Evolutionary conservation across 179 eudicot species (phyloP).

Genomic region (Actinidia arguta): DNA sequence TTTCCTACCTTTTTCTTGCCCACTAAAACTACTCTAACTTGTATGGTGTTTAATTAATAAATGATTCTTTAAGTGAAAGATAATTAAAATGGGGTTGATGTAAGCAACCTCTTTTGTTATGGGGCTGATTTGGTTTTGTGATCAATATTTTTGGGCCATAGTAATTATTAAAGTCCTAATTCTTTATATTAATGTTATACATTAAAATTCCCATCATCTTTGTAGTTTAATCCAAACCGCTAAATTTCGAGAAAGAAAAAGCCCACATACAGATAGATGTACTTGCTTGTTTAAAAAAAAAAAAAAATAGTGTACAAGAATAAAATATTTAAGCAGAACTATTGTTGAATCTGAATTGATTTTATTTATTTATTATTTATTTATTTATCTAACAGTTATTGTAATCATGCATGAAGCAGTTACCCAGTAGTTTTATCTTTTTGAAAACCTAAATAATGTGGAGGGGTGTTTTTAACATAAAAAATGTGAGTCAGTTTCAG

Average conservation of each 20-base stretch:
- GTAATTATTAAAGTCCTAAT: slow-evolving; percentile 8
- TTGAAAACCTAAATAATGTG: too few relatives aligned
- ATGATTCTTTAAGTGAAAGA: neutral
- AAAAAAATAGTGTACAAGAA: too few relatives aligned
- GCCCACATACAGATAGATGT: neutral
- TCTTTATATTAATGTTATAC: neutral
- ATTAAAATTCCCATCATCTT: slow-evolving; percentile 21
- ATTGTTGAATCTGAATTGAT: too few relatives aligned
- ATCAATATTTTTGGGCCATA: neutral
- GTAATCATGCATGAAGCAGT: too few relatives aligned
- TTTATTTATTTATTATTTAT: too few relatives aligned
- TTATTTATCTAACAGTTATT: too few relatives aligned
- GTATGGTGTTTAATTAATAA: neutral
- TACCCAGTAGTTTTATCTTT: too few relatives aligned
- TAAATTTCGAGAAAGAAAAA: slow-evolving; percentile 17
- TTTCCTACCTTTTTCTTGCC: neutral
- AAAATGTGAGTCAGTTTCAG: too few relatives aligned
- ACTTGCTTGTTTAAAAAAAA: too few relatives aligned
- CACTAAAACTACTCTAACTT: neutral
- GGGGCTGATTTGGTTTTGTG: slow-evolving; percentile 16
- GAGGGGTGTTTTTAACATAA: too few relatives aligned
- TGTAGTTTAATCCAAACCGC: slow-evolving; percentile 12
- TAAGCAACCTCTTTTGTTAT: slow-evolving; percentile 22
- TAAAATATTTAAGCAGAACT: too few relatives aligned
- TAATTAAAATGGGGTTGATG: slow-evolving; percentile 17